A percentile compares a stretch with the other conserved stretches of the same genome.
These are phyloP conservation scores for Fusarium ambrosium DNA, from an alignment of 2,329 filamentous ascomycete genomes.

Conservation along the genomic window DNA sequence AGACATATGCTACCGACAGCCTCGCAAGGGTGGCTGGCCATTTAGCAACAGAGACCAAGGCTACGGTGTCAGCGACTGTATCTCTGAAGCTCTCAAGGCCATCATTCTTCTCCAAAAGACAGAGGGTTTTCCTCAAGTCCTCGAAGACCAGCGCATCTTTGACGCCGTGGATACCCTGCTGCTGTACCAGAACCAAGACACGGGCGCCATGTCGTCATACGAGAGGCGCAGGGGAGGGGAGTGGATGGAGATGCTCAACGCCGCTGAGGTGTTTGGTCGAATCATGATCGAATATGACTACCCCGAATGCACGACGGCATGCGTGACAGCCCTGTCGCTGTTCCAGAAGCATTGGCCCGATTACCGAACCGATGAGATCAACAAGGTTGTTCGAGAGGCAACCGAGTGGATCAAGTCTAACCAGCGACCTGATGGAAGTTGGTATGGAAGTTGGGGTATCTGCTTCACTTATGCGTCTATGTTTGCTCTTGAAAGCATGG, in stretches of 20 bases:
- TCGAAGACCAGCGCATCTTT: constrained; percentile 83
- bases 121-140: constrained; percentile 78
- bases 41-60: constrained; percentile 95
- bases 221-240: constrained; percentile 85
- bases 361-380: constrained; percentile 83
- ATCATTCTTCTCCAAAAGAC: constrained; percentile 87
- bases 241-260: constrained; percentile 87
- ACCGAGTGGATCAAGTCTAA: constrained; percentile 85
- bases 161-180: constrained; percentile 92
- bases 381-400: constrained; percentile 77
- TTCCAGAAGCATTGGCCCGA: constrained; percentile 86
- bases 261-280: constrained; percentile 93
- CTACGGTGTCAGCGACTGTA: constrained; percentile 95
- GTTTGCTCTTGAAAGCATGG: constrained; percentile 93
- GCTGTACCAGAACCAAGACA: constrained; percentile 85
- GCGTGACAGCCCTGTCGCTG: constrained; percentile 86
- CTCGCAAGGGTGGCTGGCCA: constrained; percentile 93
- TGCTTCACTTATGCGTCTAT: constrained; percentile 98
- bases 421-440: constrained; percentile 87
- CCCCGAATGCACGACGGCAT: constrained; percentile 96
- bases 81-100: constrained; percentile 89
- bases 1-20: constrained; percentile 87
- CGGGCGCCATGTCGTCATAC: constrained; percentile 91
- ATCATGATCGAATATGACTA: constrained; percentile 99
- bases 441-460: constrained; percentile 98